phyloP scores from a whole-genome alignment of 179 eudicot species.

The Silene noctiflora region DNA sequence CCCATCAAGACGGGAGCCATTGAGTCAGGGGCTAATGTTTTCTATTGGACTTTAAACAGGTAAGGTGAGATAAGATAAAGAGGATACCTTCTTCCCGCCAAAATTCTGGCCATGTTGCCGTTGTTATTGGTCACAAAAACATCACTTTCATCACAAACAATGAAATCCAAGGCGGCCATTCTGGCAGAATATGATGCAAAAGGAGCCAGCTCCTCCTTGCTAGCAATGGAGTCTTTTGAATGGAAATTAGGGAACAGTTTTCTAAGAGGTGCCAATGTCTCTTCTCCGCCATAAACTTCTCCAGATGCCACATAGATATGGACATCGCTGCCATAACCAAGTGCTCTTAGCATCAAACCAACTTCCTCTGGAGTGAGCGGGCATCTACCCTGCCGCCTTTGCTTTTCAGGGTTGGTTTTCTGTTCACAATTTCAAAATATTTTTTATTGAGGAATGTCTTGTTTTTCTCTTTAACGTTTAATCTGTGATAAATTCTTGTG shows the following conservation, averaged over 20 bases:
- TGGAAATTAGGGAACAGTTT: conserved; percentile 73
- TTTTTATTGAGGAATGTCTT: not conserved
- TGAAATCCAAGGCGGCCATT: conserved; percentile 88
- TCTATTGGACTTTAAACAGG: not conserved
- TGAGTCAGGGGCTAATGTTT: not conserved
- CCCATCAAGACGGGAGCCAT: not conserved
- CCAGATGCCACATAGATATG: conserved; percentile 90
- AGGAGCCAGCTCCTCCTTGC: conserved; percentile 60
- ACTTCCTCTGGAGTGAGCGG: conserved; percentile 90
- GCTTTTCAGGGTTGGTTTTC: conserved; percentile 70
- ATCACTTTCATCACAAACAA: conserved; percentile 80
- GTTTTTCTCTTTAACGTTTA: conserved; percentile 2
- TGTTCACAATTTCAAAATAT: conserved; percentile 30
- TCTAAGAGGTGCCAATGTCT: conserved; percentile 68
- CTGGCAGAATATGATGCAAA: conserved; percentile 70
- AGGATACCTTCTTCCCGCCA: conserved; percentile 83
- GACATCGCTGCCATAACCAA: conserved; percentile 60
- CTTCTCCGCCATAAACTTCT: conserved; percentile 76
- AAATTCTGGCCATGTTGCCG: conserved; percentile 87
- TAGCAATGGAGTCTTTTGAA: conserved; percentile 63
- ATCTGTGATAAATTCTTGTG: not conserved
- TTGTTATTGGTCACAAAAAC: conserved; percentile 87
- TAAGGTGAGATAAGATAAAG: not conserved
- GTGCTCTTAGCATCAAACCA: conserved; percentile 78
- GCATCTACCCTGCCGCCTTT: conserved; percentile 83